These are phyloP conservation scores for Conticribra guillardii DNA, from an alignment of 108 stramenopile genomes.

Conservation along the genomic window DNA sequence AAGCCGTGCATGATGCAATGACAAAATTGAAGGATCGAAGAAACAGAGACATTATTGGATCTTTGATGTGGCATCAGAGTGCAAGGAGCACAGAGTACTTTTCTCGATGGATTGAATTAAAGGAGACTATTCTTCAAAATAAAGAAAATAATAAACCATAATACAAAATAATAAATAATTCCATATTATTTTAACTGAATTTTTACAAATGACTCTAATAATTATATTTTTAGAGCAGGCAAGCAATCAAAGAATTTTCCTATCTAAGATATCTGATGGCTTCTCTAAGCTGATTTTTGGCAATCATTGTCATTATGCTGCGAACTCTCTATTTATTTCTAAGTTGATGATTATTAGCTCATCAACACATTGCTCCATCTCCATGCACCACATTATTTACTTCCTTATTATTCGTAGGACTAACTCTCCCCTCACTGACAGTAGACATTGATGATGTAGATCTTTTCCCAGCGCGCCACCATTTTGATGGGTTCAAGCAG, in stretches of 20 bases:
- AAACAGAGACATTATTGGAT: conserved; percentile 40
- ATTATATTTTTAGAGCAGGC: not conserved
- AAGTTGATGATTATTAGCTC: too few species aligned
- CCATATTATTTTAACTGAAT: too few species aligned
- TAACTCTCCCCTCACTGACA: not conserved
- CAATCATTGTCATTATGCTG: too few species aligned
- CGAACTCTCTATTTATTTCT: too few species aligned
- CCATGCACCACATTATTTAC: not conserved
- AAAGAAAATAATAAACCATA: too few species aligned
- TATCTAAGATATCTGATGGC: too few species aligned
- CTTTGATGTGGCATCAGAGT: conserved; percentile 68
- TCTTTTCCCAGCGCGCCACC: conserved; percentile 11
- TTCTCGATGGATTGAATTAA: conserved; percentile 74
- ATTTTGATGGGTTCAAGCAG: conserved; percentile 12
- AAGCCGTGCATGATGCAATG: conserved; percentile 23
- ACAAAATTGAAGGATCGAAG: conserved; percentile 35
- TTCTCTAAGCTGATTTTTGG: too few species aligned
- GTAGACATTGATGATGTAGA: not conserved
- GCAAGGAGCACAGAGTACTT: conserved; percentile 78
- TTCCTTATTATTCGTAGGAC: not conserved
- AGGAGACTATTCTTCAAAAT: conserved; percentile 29
- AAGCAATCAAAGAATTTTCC: not conserved
- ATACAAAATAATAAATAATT: too few species aligned
- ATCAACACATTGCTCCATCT: not conserved
- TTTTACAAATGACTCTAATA: too few species aligned